These are phyloP conservation scores for Globisporangium abappressorium DNA, from an alignment of 352 stramenopile genomes.

Conservation along the genomic window DNA sequence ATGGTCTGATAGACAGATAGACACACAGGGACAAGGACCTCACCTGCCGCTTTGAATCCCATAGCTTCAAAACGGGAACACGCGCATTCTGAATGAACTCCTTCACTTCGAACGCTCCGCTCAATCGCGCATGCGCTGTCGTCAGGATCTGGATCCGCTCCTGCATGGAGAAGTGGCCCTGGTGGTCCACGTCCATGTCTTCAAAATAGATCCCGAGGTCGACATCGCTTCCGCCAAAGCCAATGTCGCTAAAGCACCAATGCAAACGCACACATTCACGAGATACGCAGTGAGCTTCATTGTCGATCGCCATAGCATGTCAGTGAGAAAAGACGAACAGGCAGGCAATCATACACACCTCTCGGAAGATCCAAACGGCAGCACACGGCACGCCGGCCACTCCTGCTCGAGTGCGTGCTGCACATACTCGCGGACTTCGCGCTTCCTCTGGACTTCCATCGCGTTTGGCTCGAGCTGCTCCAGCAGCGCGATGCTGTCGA, in stretches of 20 bases:
- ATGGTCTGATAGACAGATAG: background rate
- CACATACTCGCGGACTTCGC: conserved; percentile 42
- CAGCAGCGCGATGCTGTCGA: conserved; percentile 75
- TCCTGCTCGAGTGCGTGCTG: conserved; percentile 44
- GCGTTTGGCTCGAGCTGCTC: conserved; percentile 79
- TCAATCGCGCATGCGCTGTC: conserved; percentile 41
- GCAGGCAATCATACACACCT: conserved; percentile 36
- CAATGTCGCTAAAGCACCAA: conserved; percentile 41
- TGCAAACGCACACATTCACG: conserved; percentile 1
- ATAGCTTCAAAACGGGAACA: conserved; percentile 78
- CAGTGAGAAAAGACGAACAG: background rate
- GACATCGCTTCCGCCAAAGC: conserved; percentile 75
- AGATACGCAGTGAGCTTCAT: conserved; percentile 11
- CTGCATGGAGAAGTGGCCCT: conserved; percentile 51
- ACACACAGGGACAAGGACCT: background rate
- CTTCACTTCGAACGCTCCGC: conserved; percentile 47
- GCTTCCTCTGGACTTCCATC: conserved; percentile 48
- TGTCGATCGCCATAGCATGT: background rate
- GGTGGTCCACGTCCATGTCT: conserved; percentile 51
- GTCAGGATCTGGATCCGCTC: conserved; percentile 61
- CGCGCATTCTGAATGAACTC: conserved; percentile 75
- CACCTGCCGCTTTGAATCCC: conserved; percentile 57
- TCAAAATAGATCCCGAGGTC: conserved; percentile 85
- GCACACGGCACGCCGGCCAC: conserved; percentile 61
- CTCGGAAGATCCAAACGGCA: conserved; percentile 77